These are phyloP conservation scores for Populus simonii DNA, from an alignment of 345 rosid species.

Conservation along the genomic window DNA sequence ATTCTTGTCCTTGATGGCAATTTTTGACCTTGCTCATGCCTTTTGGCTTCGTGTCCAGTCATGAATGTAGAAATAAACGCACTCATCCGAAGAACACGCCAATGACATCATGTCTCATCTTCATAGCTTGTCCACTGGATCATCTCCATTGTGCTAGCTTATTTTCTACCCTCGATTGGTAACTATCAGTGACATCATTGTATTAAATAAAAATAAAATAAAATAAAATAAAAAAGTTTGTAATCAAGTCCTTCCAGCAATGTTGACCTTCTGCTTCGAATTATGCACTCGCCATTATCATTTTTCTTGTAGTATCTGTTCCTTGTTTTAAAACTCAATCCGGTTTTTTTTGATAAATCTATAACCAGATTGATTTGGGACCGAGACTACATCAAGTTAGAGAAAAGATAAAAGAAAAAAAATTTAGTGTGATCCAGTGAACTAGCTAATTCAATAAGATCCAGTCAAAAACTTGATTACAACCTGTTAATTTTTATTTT, in stretches of 20 bases:
- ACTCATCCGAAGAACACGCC: background rate
- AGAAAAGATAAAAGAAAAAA: no score
- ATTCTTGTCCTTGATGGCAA: no score
- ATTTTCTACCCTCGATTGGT: background rate
- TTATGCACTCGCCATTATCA: background rate
- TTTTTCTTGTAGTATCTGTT: background rate
- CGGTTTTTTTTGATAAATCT: no score
- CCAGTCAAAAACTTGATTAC: no score
- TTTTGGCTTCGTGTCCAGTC: background rate
- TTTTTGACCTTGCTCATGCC: constrained; percentile 7
- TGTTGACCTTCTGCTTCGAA: background rate
- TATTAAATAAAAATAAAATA: background rate
- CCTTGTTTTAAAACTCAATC: no score
- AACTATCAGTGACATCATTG: background rate
- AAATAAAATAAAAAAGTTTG: background rate
- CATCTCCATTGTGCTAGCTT: background rate
- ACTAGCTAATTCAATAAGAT: no score
- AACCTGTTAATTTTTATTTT: no score
- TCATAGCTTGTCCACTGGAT: background rate
- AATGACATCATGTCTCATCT: background rate
- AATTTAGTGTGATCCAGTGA: no score
- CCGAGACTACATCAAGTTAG: no score
- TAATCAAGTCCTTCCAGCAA: background rate
- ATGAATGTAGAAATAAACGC: constrained; percentile 13
- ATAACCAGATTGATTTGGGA: no score